Base-by-base conservation (phyloP, 148 eudicot species). In the Vaccinium darrowii region DNA sequence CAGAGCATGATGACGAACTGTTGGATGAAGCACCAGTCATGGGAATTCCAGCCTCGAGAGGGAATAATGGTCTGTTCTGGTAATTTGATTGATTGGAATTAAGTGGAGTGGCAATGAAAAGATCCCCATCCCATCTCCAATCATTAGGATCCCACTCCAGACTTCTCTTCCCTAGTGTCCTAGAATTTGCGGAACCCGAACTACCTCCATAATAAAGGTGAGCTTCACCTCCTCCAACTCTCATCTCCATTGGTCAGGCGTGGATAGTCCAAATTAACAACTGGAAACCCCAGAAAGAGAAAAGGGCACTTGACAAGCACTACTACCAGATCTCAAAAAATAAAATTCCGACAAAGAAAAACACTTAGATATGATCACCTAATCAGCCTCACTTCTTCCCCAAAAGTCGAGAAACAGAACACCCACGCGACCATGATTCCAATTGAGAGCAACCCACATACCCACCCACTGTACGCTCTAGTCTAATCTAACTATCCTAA, bases 111-210 rank as follows among this genome's bases (percentile, higher is more conserved):
- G 96, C 98, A 62, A 85, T 87, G 67, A 92, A 91, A 82, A 87
- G 88, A 93, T 93, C 91, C 56, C 96, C 91, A 90, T 95, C 98
- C 98, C 98, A 95, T 84, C 86, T 93, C 98, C 98, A 95, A 73
- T 95, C 95, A 90, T 91, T 94, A 85, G 92, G 92, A 86, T 93
- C 93, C 98, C 98, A 95, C 84, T 95, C 98, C 63, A 90, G 81
- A 82, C 80, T 87, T 90, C 90, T 92, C 89, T 94, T 93, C 82
- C 95, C 94, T 21, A 86, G 85, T 2, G 89, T 88, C 85, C 90
- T 89, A 86, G 85, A 79, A 57, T 89, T 87, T 15, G 92, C 54
- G 18, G 85, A 84, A 82, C 83, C 87, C 19, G 88, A 87, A 16
- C 47, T 43, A 43, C 47, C 47, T 4, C 89, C 94, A 83, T 85